Conservation (phyloP, 2,329 filamentous ascomycete genomes). For the Pseudocercospora eumusae region DNA sequence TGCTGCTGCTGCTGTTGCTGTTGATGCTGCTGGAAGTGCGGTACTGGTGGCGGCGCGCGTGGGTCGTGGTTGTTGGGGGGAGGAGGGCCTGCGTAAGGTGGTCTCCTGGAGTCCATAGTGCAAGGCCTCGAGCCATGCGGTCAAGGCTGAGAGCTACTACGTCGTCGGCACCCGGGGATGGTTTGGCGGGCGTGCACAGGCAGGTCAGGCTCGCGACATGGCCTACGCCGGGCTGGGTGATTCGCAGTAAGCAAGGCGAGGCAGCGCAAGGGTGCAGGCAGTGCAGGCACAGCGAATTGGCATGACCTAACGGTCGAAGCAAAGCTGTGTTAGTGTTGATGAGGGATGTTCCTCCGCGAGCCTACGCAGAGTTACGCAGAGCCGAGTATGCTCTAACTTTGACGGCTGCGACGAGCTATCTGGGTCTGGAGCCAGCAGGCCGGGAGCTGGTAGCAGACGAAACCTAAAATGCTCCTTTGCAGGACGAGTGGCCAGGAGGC, state of each 20-base stretch:
- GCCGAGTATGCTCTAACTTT: constrained; percentile 9
- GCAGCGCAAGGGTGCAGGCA: constrained; percentile 17
- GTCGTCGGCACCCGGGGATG: constrained; percentile 29
- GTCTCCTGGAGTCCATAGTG: constrained; percentile 32
- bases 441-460: constrained; percentile 8
- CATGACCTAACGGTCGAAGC: constrained; percentile 19
- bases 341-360: constrained; percentile 10
- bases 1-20: constrained; percentile 15
- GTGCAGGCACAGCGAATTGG: constrained; percentile 17
- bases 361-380: constrained; percentile 4
- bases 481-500: constrained; percentile 14
- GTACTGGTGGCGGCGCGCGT: constrained; percentile 19
- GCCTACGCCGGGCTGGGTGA: constrained; percentile 15
- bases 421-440: constrained; percentile 10
- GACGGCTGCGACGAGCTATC: constrained; percentile 7
- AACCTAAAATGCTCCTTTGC: constrained; percentile 15
- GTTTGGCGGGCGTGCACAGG: constrained; percentile 24
- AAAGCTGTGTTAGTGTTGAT: background rate
- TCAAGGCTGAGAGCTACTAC: constrained; percentile 25
- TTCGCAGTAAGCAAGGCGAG: constrained; percentile 19
- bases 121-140: constrained; percentile 29
- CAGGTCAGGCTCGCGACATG: constrained; percentile 23
- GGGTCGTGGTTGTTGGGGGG: constrained; percentile 19
- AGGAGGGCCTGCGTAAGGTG: constrained; percentile 19
- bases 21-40: constrained; percentile 17